Evolutionary conservation across 306 rosid genomes (phyloP).

Genomic region (Pyrus bretschneideri): DNA sequence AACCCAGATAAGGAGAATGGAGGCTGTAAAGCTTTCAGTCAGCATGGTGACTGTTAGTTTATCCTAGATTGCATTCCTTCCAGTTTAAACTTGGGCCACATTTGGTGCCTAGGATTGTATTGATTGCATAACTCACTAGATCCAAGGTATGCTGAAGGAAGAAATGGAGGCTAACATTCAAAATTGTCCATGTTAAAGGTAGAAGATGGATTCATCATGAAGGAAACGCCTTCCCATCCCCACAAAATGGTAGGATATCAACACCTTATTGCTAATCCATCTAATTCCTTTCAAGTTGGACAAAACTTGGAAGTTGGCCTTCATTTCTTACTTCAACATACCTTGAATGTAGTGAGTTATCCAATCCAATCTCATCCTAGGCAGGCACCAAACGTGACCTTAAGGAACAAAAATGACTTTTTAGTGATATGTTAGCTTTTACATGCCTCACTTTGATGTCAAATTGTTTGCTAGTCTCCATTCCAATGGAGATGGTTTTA

Average conservation of each 20-base stretch:
- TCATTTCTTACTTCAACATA: neutral
- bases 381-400: neutral
- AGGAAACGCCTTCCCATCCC: neutral
- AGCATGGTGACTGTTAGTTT: neutral
- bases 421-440: neutral
- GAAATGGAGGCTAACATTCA: neutral
- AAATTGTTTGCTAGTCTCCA: neutral
- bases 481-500: neutral
- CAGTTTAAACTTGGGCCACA: neutral
- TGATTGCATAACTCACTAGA: neutral
- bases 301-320: neutral
- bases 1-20: neutral
- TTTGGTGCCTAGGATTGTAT: no score
- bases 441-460: neutral
- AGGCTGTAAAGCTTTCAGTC: neutral
- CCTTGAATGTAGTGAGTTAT: neutral
- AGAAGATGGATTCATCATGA: no score
- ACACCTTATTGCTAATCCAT: neutral
- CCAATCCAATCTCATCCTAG: neutral
- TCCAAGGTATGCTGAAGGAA: neutral
- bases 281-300: neutral
- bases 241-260: neutral
- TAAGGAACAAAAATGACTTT: neutral
- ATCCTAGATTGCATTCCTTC: neutral
- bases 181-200: neutral